Conservation (phyloP, 768 basidiomycete species). For the Trametes punicea region DNA sequence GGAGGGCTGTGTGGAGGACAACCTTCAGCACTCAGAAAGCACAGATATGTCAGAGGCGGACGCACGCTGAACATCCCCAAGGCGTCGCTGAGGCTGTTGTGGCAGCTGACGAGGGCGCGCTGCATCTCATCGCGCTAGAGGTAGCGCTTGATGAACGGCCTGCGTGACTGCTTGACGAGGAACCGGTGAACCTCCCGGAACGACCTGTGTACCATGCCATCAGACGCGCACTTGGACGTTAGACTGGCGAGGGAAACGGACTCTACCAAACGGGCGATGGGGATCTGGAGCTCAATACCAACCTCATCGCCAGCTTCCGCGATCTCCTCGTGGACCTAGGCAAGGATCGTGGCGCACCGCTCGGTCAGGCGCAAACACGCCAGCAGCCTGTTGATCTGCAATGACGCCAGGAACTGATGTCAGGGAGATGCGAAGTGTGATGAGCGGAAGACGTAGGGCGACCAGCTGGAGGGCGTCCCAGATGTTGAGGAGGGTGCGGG, state of each 20-base stretch:
- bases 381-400: constrained; percentile 61
- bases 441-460: constrained; percentile 44
- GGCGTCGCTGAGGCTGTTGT: constrained; percentile 51
- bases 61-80: constrained; percentile 52
- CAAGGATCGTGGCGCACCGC: constrained; percentile 65
- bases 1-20: constrained; percentile 32
- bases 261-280: constrained; percentile 51
- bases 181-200: constrained; percentile 47
- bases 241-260: constrained; percentile 29
- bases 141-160: constrained; percentile 78
- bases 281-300: constrained; percentile 44
- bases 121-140: constrained; percentile 69
- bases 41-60: not conserved
- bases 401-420: not conserved
- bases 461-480: constrained; percentile 62
- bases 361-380: constrained; percentile 69
- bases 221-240: not conserved
- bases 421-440: not conserved
- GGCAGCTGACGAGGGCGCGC: constrained; percentile 48
- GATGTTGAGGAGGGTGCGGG: constrained; percentile 50
- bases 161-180: constrained; percentile 53
- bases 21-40: not conserved
- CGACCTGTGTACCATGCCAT: constrained; percentile 29
- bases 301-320: constrained; percentile 53
- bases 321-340: constrained; percentile 62